phyloP scores from a whole-genome alignment of 768 basidiomycete species.

The Mycena albidolilacea region DNA sequence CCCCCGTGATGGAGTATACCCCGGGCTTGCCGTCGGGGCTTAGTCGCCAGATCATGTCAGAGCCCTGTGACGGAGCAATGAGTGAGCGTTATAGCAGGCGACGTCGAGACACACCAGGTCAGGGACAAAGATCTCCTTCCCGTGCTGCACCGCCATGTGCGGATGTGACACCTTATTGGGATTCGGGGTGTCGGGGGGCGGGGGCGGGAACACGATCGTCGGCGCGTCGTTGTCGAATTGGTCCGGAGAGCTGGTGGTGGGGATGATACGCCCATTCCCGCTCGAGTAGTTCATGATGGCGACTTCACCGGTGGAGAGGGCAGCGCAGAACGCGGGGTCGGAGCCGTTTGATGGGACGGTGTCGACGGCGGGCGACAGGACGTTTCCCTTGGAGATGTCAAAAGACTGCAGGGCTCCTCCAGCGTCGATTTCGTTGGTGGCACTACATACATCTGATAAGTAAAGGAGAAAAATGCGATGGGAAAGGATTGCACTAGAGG shows the following conservation, averaged over 20 bases:
- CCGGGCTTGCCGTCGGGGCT: conserved; percentile 59
- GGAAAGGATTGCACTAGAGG: conserved; percentile 67
- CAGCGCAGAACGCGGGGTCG: conserved; percentile 65
- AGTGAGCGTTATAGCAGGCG: background rate
- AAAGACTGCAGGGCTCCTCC: conserved; percentile 73
- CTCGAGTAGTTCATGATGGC: conserved; percentile 71
- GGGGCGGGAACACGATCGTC: conserved; percentile 68
- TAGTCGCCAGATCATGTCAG: conserved; percentile 79
- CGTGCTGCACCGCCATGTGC: conserved; percentile 74
- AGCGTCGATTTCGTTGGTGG: conserved; percentile 64
- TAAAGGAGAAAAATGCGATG: conserved; percentile 1
- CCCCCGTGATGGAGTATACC: conserved; percentile 68
- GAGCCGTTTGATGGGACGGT: conserved; percentile 65
- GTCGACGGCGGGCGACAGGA: conserved; percentile 60
- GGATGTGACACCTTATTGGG: conserved; percentile 68
- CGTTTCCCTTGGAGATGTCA: conserved; percentile 59
- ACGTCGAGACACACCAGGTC: conserved; percentile 65
- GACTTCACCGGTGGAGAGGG: conserved; percentile 70
- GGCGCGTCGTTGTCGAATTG: conserved; percentile 54
- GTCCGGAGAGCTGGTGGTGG: conserved; percentile 56
- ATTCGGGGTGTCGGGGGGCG: conserved; percentile 16
- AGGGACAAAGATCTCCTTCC: conserved; percentile 71
- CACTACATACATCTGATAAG: conserved; percentile 53
- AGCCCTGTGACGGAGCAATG: conserved; percentile 59
- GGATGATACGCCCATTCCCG: conserved; percentile 70